Base-by-base conservation (phyloP, 352 stramenopile genomes). In the Phytophthora pinifolia region DNA sequence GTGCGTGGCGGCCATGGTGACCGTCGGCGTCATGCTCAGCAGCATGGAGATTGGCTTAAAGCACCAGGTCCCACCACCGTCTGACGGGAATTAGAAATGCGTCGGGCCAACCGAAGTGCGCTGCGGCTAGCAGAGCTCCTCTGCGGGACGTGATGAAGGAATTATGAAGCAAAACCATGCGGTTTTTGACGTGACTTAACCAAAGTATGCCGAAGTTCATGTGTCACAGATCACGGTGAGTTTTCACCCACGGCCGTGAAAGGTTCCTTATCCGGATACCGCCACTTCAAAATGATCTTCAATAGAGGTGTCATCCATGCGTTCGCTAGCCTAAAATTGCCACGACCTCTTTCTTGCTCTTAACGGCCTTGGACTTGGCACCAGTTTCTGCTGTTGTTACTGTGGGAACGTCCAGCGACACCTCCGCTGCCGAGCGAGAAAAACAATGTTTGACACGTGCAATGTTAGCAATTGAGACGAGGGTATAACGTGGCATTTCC, bases 341-440 rank as follows among this genome's bases (percentile, higher is more conserved):
- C 0, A 74, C 61, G 17, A 57, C 46, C 36, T 74, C 65, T 31
- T 68, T 59, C 47, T 71, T 65, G 18, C 32, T 54, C 30, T 55
- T 63, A 18, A 51, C 32, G 9, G 37, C 13, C 45, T 59, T 67
- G 22, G 32, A 20, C 29, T 46, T 62, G 10, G n/a, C 17, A 22
- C 13, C 7, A 39, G 56, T 29, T n/a, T 56, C 42, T 62, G 34
- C n/a, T 57, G 52, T n/a, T 59, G 57, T 30, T 51, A 32, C 2
- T 8, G 50, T 8, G 27, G 27, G 20, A 37, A 56, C 20, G 4
- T 70, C 41, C 20, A 59, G 32, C 9, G 18, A 55, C 13, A 67
- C 44, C 17, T 62, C 44, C 36, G 18, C 51, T 74, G 27, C 22
- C 2, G 22, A 27, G 22, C 13, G 4, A 25, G 10, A 39, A 38